Percentiles rank a stretch among this genome's conserved stretches.
Conservation (phyloP, 331 rosid species). For the Prunus yedoensis region DNA sequence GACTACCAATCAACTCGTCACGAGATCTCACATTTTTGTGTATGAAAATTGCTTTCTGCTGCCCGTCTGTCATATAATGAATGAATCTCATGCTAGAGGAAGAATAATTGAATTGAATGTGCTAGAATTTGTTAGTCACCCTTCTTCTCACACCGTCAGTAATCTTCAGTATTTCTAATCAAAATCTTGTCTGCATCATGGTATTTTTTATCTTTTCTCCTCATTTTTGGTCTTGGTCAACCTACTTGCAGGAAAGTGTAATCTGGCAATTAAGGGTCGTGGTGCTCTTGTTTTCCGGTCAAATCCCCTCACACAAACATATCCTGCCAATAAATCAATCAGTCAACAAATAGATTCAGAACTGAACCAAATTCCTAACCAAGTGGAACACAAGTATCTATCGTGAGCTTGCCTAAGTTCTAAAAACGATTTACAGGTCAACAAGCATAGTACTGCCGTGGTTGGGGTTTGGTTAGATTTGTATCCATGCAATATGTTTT, state of each 20-base stretch:
- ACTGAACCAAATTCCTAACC: too few relatives aligned
- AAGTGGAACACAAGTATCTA: too few relatives aligned
- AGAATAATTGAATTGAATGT: slow-evolving; percentile 31
- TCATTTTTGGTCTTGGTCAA: slow-evolving; percentile 42
- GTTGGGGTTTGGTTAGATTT: too few relatives aligned
- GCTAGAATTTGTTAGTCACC: slow-evolving; percentile 31
- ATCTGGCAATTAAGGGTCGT: slow-evolving; percentile 59
- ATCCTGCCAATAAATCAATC: slow-evolving; percentile 57
- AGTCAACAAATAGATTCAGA: slow-evolving; percentile 11
- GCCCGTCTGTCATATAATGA: slow-evolving; percentile 25
- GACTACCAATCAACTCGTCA: slow-evolving; percentile 23
- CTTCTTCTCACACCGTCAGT: slow-evolving; percentile 34
- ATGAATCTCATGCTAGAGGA: slow-evolving; percentile 35
- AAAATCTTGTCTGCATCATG: slow-evolving; percentile 30
- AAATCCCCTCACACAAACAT: slow-evolving; percentile 88
- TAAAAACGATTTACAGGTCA: too few relatives aligned
- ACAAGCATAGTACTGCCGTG: too few relatives aligned
- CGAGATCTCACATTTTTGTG: slow-evolving; percentile 3
- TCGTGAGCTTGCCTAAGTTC: too few relatives aligned
- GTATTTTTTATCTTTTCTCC: slow-evolving; percentile 20
- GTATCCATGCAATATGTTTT: too few relatives aligned
- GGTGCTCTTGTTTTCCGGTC: slow-evolving; percentile 63
- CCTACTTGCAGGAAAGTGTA: slow-evolving; percentile 63
- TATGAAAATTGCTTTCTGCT: slow-evolving; percentile 13
- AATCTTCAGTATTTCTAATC: slow-evolving; percentile 27